Evolutionary conservation across 23 red algal species (phyloP).

Genomic region (Chondrus crispus): DNA sequence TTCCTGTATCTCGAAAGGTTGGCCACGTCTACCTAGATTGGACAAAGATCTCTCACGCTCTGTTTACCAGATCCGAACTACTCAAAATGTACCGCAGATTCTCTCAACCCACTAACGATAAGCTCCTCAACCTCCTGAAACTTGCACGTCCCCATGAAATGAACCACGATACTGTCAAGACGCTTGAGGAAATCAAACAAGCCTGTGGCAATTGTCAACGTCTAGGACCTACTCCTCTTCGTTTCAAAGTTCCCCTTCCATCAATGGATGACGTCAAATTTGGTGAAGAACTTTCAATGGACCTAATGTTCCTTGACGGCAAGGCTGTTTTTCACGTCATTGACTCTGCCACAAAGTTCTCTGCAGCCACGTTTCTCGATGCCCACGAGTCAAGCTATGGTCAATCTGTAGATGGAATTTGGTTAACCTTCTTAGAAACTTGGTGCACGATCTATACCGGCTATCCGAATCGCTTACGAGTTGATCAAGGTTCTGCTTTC

Average conservation of each 20-base stretch:
- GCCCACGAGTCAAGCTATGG: neutral
- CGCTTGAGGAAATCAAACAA: neutral
- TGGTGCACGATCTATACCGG: neutral
- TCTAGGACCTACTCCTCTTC: neutral
- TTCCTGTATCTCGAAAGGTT: slow-evolving; percentile 6
- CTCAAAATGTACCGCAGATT: slow-evolving; percentile 1
- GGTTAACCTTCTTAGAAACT: neutral
- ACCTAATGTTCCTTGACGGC: neutral
- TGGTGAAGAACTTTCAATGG: slow-evolving; percentile 16
- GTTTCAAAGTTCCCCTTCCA: neutral
- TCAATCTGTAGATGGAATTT: neutral
- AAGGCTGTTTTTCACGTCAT: neutral
- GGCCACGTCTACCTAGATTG: neutral
- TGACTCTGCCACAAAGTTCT: neutral
- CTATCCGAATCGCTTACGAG: neutral
- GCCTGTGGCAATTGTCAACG: neutral
- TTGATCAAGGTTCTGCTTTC: neutral
- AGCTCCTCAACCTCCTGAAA: neutral
- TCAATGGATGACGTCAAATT: neutral
- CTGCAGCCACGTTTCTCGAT: neutral
- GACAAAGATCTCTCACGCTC: neutral
- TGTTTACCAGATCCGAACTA: neutral
- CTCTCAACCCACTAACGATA: neutral
- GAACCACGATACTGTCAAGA: neutral
- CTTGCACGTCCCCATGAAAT: neutral